Conservation (phyloP, 257 asterid genomes). For the Solanum pimpinellifolium region DNA sequence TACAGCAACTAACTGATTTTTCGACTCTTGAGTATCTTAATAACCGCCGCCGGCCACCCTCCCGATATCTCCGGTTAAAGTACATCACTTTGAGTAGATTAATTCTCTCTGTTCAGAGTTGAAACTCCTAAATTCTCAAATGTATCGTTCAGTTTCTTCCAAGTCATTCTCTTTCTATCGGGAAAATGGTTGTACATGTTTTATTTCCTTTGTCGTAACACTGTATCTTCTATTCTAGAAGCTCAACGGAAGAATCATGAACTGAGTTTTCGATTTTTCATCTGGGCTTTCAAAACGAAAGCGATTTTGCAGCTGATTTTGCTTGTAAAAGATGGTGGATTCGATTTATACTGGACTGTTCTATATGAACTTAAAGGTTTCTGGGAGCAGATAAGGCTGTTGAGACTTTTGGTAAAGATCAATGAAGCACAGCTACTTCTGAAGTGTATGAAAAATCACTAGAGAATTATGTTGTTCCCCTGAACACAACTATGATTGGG, state of each 20-base stretch:
- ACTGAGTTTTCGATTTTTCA: constrained; percentile 13
- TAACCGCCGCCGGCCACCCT: background rate
- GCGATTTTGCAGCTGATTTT: constrained; percentile 8
- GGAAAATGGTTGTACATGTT: background rate
- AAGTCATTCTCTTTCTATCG: background rate
- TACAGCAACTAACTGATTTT: background rate
- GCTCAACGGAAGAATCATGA: constrained; percentile 11
- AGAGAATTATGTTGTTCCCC: background rate
- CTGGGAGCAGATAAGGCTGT: constrained; percentile 20
- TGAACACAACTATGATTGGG: background rate
- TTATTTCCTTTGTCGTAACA: background rate
- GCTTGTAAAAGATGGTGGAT: constrained; percentile 22
- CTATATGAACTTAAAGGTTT: constrained; percentile 25
- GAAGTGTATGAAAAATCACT: background rate
- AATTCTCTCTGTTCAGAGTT: background rate
- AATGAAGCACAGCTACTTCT: background rate
- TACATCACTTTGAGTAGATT: background rate
- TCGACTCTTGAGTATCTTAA: background rate
- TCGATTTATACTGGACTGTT: constrained; percentile 46
- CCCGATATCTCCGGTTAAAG: background rate
- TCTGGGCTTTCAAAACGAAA: constrained; percentile 7
- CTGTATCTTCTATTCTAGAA: constrained; percentile 36
- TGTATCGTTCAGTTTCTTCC: background rate
- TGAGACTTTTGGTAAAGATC: constrained; percentile 39
- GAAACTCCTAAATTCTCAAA: background rate